Conservation (phyloP, 176 grass and related monocot genomes). For the Otatea glauca region DNA sequence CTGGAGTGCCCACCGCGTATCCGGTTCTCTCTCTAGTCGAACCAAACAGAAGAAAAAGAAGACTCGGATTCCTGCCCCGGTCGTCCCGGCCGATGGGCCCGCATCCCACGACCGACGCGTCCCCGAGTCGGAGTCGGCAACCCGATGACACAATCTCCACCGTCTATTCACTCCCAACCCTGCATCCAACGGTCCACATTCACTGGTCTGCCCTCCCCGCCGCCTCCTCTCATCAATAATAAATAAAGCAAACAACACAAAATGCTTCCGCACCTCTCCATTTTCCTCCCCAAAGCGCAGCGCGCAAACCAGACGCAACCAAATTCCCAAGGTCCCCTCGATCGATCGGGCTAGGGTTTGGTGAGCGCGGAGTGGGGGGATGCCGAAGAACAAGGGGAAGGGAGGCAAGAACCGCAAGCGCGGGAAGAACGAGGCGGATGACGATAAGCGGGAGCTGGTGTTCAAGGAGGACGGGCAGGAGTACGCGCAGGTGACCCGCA, state of each 20-base stretch:
- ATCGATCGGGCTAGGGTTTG: constrained; percentile 42
- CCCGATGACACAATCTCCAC: neutral
- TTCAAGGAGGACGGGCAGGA: constrained; percentile 97
- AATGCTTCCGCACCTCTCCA: neutral
- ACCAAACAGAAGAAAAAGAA: no score
- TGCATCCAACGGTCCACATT: neutral
- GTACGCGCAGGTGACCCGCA: constrained; percentile 65
- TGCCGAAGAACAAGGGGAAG: constrained; percentile 98
- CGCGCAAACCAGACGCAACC: neutral
- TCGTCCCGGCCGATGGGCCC: neutral
- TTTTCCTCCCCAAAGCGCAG: neutral
- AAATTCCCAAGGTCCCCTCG: neutral
- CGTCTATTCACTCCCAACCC: neutral
- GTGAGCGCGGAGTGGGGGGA: constrained; percentile 5
- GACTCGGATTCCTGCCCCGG: no score
- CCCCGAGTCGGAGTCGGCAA: no score
- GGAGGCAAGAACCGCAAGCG: constrained; percentile 95
- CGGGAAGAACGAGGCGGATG: constrained; percentile 86
- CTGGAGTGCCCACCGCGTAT: neutral
- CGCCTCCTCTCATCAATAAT: neutral
- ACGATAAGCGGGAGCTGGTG: constrained; percentile 87
- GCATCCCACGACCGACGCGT: neutral
- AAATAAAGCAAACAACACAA: neutral
- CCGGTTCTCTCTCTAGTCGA: no score
- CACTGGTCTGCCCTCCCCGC: neutral